Percentiles rank a stretch among this genome's conserved stretches.
Conservation (phyloP, 2,329 filamentous ascomycete genomes). For the Aphanocladium album region DNA sequence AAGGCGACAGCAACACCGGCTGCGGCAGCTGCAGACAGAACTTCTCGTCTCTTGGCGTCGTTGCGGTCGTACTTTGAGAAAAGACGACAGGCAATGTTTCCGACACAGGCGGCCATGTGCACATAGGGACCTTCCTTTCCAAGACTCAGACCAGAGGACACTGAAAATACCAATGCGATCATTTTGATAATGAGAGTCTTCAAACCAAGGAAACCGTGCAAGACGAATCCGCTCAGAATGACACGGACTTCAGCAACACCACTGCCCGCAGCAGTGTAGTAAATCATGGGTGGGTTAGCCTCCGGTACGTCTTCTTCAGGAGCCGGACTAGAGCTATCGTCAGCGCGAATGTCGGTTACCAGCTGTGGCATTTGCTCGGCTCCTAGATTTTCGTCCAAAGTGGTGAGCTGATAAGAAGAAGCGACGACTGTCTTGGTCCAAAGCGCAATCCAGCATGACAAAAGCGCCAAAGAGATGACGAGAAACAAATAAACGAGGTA, state of each 20-base stretch:
- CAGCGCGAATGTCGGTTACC: constrained; percentile 36
- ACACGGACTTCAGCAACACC: constrained; percentile 97
- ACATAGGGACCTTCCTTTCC: constrained; percentile 96
- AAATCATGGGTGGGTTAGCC: constrained; percentile 68
- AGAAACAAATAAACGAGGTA: constrained; percentile 70
- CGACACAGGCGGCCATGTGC: constrained; percentile 93
- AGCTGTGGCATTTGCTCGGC: constrained; percentile 48
- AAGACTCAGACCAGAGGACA: constrained; percentile 86
- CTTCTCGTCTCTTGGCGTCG: constrained; percentile 88
- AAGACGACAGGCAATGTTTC: constrained; percentile 91
- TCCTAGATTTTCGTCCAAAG: constrained; percentile 86
- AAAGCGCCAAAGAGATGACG: constrained; percentile 63
- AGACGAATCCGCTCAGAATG: constrained; percentile 93
- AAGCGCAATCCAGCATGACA: constrained; percentile 75
- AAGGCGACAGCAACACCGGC: constrained; percentile 93
- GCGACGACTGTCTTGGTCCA: constrained; percentile 93
- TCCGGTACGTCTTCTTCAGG: constrained; percentile 33
- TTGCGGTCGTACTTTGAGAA: constrained; percentile 92
- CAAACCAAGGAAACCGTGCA: constrained; percentile 90
- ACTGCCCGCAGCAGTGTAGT: constrained; percentile 92
- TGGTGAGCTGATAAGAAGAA: constrained; percentile 79
- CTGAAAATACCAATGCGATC: constrained; percentile 74
- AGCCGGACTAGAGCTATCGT: constrained; percentile 40
- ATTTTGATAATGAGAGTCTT: constrained; percentile 85
- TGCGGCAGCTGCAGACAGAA: constrained; percentile 87